A percentile compares a stretch with the other conserved stretches of the same genome.
Conservation (phyloP, 371 early-diverging fungal species). For the Mortierella sp. region DNA sequence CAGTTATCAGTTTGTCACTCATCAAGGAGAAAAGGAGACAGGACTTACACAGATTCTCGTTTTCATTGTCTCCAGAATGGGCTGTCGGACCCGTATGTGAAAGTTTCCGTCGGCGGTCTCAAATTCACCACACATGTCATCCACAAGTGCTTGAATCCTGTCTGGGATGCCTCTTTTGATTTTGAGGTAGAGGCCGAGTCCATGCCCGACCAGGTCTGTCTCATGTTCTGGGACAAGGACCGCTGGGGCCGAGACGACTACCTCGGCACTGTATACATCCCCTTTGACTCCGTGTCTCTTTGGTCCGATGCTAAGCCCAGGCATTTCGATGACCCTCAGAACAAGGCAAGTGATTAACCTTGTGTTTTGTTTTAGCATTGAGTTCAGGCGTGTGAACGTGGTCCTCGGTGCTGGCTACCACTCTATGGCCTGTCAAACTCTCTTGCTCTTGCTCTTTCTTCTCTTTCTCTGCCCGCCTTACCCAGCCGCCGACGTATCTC, state of each 20-base stretch:
- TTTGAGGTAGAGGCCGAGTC: slow-evolving; percentile 62
- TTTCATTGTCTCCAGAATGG: slow-evolving; percentile 60
- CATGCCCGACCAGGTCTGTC: slow-evolving; percentile 56
- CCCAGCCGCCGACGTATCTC: too few species aligned
- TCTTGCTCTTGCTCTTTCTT: background rate
- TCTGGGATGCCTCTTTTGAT: slow-evolving; percentile 80
- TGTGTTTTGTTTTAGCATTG: background rate
- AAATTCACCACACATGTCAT: slow-evolving; percentile 76
- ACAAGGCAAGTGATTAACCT: slow-evolving; percentile 41
- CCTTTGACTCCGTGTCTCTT: slow-evolving; percentile 33
- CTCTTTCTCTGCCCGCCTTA: background rate
- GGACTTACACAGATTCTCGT: too few species aligned
- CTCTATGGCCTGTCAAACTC: background rate
- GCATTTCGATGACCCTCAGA: slow-evolving; percentile 65
- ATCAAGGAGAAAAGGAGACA: too few species aligned
- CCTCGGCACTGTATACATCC: slow-evolving; percentile 43
- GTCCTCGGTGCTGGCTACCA: too few species aligned
- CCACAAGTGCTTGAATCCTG: slow-evolving; percentile 75
- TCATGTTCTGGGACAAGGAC: slow-evolving; percentile 75
- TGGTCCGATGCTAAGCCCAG: slow-evolving; percentile 36
- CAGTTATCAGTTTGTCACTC: too few species aligned
- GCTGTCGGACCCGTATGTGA: slow-evolving; percentile 72
- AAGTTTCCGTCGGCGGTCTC: slow-evolving; percentile 66
- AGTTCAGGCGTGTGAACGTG: too few species aligned
- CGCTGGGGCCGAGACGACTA: slow-evolving; percentile 58